Conservation (phyloP, 176 grass and related monocot genomes). For the Miscanthus lutarioriparius region DNA sequence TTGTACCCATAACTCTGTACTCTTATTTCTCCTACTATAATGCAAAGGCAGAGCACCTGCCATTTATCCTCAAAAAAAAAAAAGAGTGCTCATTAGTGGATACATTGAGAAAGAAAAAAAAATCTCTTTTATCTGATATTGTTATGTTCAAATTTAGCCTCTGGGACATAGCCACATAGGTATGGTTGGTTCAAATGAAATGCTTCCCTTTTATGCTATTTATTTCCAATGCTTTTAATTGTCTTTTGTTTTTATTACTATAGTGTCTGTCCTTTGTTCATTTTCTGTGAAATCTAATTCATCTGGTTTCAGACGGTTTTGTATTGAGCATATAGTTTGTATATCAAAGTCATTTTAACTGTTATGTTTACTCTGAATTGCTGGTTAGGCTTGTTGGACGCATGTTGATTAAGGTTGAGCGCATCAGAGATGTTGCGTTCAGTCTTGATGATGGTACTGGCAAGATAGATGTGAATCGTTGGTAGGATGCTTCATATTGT, state of each 20-base stretch:
- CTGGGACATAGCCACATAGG: neutral
- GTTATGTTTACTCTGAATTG: constrained; percentile 21
- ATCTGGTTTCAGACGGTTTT: neutral
- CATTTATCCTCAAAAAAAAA: too few species aligned
- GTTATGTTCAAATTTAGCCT: neutral
- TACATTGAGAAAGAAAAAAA: too few species aligned
- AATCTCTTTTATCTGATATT: neutral
- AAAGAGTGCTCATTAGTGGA: too few species aligned
- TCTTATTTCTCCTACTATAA: too few species aligned
- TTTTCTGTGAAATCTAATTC: constrained; percentile 14
- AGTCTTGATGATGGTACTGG: constrained; percentile 79
- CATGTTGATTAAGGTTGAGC: constrained; percentile 70
- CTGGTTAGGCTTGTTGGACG: constrained; percentile 81
- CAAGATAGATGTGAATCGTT: constrained; percentile 49
- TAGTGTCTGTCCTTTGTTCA: neutral
- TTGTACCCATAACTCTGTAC: too few species aligned
- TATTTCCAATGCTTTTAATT: neutral
- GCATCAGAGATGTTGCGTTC: constrained; percentile 74
- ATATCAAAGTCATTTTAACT: too few species aligned
- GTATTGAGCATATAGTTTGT: neutral
- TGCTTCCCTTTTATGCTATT: neutral
- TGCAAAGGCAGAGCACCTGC: too few species aligned
- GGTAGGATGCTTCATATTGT: too few species aligned
- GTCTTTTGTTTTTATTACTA: too few species aligned
- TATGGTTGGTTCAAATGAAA: neutral